phyloP scores from a whole-genome alignment of 2,329 filamentous ascomycete species.

The Alternaria rosae region DNA sequence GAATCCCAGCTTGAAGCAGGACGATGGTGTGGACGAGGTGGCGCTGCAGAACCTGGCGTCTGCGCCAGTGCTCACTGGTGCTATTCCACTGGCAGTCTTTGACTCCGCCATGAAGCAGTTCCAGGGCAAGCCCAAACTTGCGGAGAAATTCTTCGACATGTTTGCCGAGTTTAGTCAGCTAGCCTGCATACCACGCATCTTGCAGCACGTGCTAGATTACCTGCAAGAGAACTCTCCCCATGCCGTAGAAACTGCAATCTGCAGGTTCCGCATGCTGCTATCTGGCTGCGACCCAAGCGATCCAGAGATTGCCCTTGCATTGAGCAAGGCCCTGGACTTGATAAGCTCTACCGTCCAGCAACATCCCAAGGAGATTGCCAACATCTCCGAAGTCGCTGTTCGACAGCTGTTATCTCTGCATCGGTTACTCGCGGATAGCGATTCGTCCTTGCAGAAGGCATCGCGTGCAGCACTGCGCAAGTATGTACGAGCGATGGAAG shows the following conservation, averaged over 20 bases:
- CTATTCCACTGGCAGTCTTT: slow-evolving; percentile 91
- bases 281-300: slow-evolving; percentile 69
- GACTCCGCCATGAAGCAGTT: slow-evolving; percentile 83
- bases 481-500: slow-evolving; percentile 39
- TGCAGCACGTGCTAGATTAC: slow-evolving; percentile 74
- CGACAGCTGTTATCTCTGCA: slow-evolving; percentile 58
- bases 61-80: slow-evolving; percentile 88
- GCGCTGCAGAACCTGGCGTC: slow-evolving; percentile 69
- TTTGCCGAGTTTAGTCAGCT: slow-evolving; percentile 74
- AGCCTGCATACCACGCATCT: slow-evolving; percentile 69
- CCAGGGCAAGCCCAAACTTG: slow-evolving; percentile 70
- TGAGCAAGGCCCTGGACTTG: slow-evolving; percentile 70
- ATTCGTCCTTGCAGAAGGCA: slow-evolving; percentile 63
- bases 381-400: slow-evolving; percentile 57
- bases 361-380: slow-evolving; percentile 41
- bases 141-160: slow-evolving; percentile 80
- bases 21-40: slow-evolving; percentile 59
- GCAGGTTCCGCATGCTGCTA: slow-evolving; percentile 74
- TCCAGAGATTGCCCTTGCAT: slow-evolving; percentile 74
- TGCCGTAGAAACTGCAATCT: slow-evolving; percentile 66
- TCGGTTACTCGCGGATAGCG: slow-evolving; percentile 54
- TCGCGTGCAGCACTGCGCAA: slow-evolving; percentile 53
- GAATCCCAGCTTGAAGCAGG: slow-evolving; percentile 61
- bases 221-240: slow-evolving; percentile 68
- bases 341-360: slow-evolving; percentile 62